These are phyloP conservation scores for Ascochyta koolunga DNA, from an alignment of 2,329 filamentous ascomycete genomes.

Conservation along the genomic window DNA sequence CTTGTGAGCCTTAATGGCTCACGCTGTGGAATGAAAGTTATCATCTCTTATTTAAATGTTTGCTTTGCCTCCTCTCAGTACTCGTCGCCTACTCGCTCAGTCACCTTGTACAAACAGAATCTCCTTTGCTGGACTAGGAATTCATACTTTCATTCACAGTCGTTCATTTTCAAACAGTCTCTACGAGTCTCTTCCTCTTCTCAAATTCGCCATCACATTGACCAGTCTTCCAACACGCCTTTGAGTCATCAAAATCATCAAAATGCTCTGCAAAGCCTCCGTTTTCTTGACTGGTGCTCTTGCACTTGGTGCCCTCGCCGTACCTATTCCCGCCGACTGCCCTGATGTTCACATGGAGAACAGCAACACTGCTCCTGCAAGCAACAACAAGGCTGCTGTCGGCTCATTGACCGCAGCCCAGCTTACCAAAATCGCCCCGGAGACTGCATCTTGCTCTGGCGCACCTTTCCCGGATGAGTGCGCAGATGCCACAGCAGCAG, in stretches of 20 bases:
- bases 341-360: not conserved
- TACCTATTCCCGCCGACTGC: conserved; percentile 21
- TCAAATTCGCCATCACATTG: not conserved
- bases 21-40: conserved; percentile 2
- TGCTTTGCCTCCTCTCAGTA: conserved; percentile 5
- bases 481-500: conserved; percentile 62
- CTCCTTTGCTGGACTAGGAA: conserved; percentile 19
- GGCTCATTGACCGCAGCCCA: conserved; percentile 29
- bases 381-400: conserved; percentile 5
- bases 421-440: conserved; percentile 63
- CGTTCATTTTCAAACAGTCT: conserved; percentile 10
- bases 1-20: conserved; percentile 6
- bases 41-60: conserved; percentile 11
- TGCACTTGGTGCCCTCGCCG: conserved; percentile 48
- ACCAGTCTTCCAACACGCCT: not conserved
- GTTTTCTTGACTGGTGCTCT: conserved; percentile 32
- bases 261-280: conserved; percentile 34
- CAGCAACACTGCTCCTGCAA: conserved; percentile 3
- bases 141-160: conserved; percentile 8
- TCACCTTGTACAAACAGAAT: conserved; percentile 11
- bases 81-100: conserved; percentile 6
- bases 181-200: not conserved
- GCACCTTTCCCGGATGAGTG: conserved; percentile 63
- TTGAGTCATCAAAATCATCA: conserved; percentile 12
- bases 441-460: conserved; percentile 59